Conservation (phyloP, 1,284 basidiomycete genomes). For the Heterobasidion irregulare region DNA sequence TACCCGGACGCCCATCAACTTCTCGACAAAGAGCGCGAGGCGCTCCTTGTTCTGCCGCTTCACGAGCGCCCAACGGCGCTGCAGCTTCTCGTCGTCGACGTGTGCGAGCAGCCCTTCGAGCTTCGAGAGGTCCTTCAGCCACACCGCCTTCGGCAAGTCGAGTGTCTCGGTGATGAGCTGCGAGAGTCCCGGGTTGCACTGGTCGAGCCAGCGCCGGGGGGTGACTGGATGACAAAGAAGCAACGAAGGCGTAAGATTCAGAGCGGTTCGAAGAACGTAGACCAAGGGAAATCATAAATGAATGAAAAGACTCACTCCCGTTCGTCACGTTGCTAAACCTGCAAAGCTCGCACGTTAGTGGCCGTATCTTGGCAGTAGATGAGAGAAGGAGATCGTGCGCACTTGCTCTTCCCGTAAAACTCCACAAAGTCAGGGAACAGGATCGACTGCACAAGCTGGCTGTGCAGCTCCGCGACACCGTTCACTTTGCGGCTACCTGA, state of each 20-base stretch:
- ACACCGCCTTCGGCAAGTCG: constrained; percentile 61
- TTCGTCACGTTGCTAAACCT: constrained; percentile 81
- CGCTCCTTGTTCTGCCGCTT: constrained; percentile 86
- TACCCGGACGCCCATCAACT: constrained; percentile 65
- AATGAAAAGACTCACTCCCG: constrained; percentile 53
- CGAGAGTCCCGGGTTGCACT: constrained; percentile 86
- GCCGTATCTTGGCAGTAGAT: neutral
- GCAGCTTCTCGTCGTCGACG: constrained; percentile 68
- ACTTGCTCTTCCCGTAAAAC: constrained; percentile 74
- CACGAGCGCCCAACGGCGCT: constrained; percentile 71
- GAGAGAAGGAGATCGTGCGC: constrained; percentile 16
- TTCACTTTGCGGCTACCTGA: constrained; percentile 80
- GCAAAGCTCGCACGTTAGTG: neutral
- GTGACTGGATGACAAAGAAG: constrained; percentile 43
- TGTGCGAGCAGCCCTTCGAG: constrained; percentile 62
- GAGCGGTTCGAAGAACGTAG: constrained; percentile 3
- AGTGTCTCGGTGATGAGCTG: constrained; percentile 78
- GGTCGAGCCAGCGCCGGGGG: constrained; percentile 84
- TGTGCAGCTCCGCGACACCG: constrained; percentile 89
- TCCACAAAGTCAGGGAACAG: constrained; percentile 92
- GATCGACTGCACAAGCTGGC: constrained; percentile 65
- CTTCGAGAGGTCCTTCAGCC: constrained; percentile 74
- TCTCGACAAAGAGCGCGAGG: constrained; percentile 71
- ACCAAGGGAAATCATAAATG: constrained; percentile 8
- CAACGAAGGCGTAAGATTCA: neutral